phyloP scores from a whole-genome alignment of 1,139 yeast genomes.

The Yamadazyma atlantica region DNA sequence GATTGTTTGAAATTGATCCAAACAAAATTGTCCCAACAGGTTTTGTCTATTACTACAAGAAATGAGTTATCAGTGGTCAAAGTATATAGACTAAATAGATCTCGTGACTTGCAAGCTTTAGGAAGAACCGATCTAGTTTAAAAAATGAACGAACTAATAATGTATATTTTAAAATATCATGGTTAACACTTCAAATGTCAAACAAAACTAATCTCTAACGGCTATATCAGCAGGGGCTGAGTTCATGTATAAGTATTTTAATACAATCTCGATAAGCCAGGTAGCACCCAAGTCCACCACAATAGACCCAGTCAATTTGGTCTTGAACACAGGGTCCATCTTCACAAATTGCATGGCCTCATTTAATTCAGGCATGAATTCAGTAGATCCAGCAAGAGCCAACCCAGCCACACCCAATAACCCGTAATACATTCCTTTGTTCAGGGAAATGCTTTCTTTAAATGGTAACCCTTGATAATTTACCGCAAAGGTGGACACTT shows the following conservation, averaged over 20 bases:
- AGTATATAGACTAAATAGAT: slow-evolving; percentile 27
- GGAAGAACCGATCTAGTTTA: no score
- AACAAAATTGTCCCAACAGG: slow-evolving; percentile 17
- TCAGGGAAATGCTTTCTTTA: slow-evolving; percentile 85
- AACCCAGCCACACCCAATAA: slow-evolving; percentile 85
- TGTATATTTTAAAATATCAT: slow-evolving; percentile 1
- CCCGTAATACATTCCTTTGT: slow-evolving; percentile 97
- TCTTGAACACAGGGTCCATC: slow-evolving; percentile 73
- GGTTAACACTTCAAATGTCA: slow-evolving; percentile 1
- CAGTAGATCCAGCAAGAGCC: slow-evolving; percentile 91
- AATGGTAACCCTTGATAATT: slow-evolving; percentile 98
- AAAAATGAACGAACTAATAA: no score
- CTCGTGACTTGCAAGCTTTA: slow-evolving; percentile 21
- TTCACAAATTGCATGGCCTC: slow-evolving; percentile 90
- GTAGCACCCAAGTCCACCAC: slow-evolving; percentile 74
- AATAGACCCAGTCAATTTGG: slow-evolving; percentile 72
- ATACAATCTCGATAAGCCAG: slow-evolving; percentile 74
- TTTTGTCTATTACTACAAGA: slow-evolving; percentile 18
- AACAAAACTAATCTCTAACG: slow-evolving; percentile 28
- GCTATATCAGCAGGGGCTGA: slow-evolving; percentile 93
- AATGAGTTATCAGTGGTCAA: slow-evolving; percentile 28
- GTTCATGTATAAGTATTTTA: slow-evolving; percentile 87
- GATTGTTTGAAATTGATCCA: slow-evolving; percentile 25
- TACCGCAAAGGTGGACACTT: slow-evolving; percentile 96
- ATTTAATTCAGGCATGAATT: slow-evolving; percentile 90